A percentile compares a stretch with the other conserved stretches of the same genome.
These are phyloP conservation scores for Acer campestre DNA, from an alignment of 345 rosid genomes.

Conservation along the genomic window DNA sequence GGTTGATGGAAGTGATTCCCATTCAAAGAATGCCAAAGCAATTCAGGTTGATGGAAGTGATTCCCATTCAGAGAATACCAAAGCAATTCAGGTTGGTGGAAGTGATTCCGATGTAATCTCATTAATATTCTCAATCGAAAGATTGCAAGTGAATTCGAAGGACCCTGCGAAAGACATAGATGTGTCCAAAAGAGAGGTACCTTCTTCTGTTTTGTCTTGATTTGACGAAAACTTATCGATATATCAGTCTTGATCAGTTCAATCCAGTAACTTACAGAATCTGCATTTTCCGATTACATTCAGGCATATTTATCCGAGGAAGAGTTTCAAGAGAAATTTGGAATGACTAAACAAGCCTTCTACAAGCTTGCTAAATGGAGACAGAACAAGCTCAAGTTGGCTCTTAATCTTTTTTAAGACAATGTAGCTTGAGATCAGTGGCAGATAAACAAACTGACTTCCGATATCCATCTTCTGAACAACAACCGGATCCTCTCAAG, in stretches of 20 bases:
- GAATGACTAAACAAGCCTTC: conserved; percentile 48
- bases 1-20: conserved; percentile 18
- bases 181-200: conserved; percentile 71
- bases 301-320: conserved; percentile 59
- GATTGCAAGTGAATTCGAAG: conserved; percentile 50
- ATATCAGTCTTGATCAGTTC: neutral
- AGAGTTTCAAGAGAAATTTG: conserved; percentile 61
- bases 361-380: conserved; percentile 70
- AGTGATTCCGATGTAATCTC: conserved; percentile 26
- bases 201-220: conserved; percentile 3
- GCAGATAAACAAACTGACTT: neutral
- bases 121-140: conserved; percentile 49
- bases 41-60: conserved; percentile 23
- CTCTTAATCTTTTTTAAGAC: conserved; percentile 56
- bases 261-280: neutral
- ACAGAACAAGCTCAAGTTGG: conserved; percentile 70
- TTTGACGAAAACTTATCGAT: neutral
- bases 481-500: neutral
- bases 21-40: conserved; percentile 18
- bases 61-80: conserved; percentile 18
- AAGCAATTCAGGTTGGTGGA: conserved; percentile 25
- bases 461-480: neutral
- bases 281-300: conserved; percentile 2
- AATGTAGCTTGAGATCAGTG: neutral
- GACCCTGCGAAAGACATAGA: conserved; percentile 61